phyloP scores from a whole-genome alignment of 805 yeast genomes.

The Kodamaea neixiangensis region DNA sequence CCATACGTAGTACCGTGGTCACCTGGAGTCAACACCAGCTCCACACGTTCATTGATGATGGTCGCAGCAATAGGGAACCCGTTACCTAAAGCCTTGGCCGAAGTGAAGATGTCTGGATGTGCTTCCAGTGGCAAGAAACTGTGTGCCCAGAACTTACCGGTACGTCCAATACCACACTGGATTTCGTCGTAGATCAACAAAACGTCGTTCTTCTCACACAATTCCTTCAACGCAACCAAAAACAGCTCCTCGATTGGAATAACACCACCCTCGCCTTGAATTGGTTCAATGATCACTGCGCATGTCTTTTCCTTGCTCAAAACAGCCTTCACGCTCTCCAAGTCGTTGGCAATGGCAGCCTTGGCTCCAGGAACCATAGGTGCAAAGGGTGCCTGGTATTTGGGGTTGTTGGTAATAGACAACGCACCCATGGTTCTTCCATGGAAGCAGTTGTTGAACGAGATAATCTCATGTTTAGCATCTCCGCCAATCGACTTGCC shows the following conservation, averaged over 20 bases:
- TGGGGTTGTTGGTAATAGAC: conserved; percentile 88
- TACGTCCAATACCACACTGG: conserved; percentile 94
- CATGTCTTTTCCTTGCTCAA: conserved; percentile 66
- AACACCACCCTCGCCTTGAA: conserved; percentile 98
- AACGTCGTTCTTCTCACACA: conserved; percentile 70
- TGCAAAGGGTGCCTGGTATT: conserved; percentile 87
- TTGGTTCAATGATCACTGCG: conserved; percentile 94
- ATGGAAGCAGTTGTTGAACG: conserved; percentile 91
- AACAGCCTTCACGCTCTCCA: conserved; percentile 55
- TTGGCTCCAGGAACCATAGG: conserved; percentile 90
- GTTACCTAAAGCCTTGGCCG: conserved; percentile 96
- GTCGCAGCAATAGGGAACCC: conserved; percentile 97
- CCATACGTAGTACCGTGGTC: conserved; percentile 99
- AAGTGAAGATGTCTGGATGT: conserved; percentile 91
- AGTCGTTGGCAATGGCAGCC: conserved; percentile 63
- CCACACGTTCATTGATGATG: conserved; percentile 79
- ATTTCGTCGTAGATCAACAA: conserved; percentile 90
- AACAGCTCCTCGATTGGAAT: conserved; percentile 66
- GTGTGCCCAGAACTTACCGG: conserved; percentile 95
- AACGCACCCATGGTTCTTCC: conserved; percentile 95
- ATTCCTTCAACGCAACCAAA: conserved; percentile 60
- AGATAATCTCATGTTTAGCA: conserved; percentile 71
- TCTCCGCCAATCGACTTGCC: conserved; percentile 55
- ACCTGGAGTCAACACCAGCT: conserved; percentile 73
- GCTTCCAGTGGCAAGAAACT: conserved; percentile 70